These are phyloP conservation scores for Echium plantagineum DNA, from an alignment of 257 asterid genomes.

Conservation along the genomic window DNA sequence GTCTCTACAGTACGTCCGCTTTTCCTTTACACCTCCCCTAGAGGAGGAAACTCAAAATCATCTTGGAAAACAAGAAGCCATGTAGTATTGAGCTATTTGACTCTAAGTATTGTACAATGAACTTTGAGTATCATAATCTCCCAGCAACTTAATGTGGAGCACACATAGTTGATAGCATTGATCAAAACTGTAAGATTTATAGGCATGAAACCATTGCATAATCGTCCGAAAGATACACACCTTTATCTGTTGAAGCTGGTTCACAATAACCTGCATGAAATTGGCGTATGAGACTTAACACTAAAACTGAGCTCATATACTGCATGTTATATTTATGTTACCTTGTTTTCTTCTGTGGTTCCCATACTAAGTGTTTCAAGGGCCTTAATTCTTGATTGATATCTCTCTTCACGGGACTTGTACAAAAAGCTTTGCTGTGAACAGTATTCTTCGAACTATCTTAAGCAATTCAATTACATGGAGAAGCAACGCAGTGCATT, in stretches of 20 bases:
- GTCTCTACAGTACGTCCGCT: too few relatives aligned
- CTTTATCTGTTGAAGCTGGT: slow-evolving; percentile 42
- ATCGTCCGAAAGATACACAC: slow-evolving; percentile 12
- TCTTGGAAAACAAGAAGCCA: background rate
- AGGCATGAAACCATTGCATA: background rate
- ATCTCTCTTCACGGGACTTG: slow-evolving; percentile 75
- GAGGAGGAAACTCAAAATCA: background rate
- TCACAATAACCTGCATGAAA: slow-evolving; percentile 47
- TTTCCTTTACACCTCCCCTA: background rate
- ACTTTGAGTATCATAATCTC: too few relatives aligned
- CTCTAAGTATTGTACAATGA: too few relatives aligned
- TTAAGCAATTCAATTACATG: background rate
- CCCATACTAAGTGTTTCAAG: slow-evolving; percentile 76
- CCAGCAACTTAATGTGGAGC: too few relatives aligned
- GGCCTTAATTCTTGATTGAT: slow-evolving; percentile 54
- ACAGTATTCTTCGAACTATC: slow-evolving; percentile 9
- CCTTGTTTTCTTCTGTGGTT: slow-evolving; percentile 81
- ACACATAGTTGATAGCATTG: too few relatives aligned
- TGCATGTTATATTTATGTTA: slow-evolving; percentile 12
- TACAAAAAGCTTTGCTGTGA: slow-evolving; percentile 68
- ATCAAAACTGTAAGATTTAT: background rate
- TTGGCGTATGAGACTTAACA: slow-evolving; percentile 3
- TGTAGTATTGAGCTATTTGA: too few relatives aligned
- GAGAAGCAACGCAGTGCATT: background rate
- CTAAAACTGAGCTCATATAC: slow-evolving; percentile 2